Evolutionary conservation across 1,284 basidiomycete species (phyloP), one percentile per base, ranked within the genome.

Genomic region (Irpex rosettiformis): DNA sequence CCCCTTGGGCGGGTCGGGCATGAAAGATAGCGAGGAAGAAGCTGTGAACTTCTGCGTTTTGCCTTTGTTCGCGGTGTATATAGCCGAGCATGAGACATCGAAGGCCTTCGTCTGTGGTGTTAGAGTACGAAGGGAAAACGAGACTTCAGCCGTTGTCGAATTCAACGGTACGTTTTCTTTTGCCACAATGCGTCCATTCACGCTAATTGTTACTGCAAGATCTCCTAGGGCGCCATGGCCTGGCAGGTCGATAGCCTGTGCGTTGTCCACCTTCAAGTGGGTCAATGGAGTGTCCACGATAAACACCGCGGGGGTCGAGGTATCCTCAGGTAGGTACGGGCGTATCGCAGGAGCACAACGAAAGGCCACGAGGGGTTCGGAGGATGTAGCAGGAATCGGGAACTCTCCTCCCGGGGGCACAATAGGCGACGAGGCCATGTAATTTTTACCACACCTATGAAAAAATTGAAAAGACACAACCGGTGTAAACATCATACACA

Each of bases 361-460:
- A 57, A 91, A 77, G 0, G 86, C 82, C 10, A 91, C 74, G 3
- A 89, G 77, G n/a, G 86, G 81, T 1, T 68, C 70, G 0, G 69
- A 60, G 0, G 83, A 84, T 0, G 70, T 68, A 0, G 70, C 69
- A 1, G 86, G 82, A 2, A 78, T 65, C 3, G 81, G 77, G 64
- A 90, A 89, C 61, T 83, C 73, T 40, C 86, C 86, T 30, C 78
- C 82, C 10, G 85, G 85, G 5, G 79, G 76, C n/a, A 80, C 75
- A 4, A 82, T 69, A 0, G 81, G 75, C 48, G 76, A 71, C 28
- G 75, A 76, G 5, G 73, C 57, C 79, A 82, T 83, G 65, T 81
- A 90, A 64, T 88, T 79, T 67, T 88, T 89, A 37, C 81, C 83
- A 64, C 87, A 89, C 86, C 87, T 86, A 56, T 10, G 25, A 28